Evolutionary conservation across 2,329 filamentous ascomycete genomes (phyloP).

Genomic region (Pyrenophora tritici-repentis): DNA sequence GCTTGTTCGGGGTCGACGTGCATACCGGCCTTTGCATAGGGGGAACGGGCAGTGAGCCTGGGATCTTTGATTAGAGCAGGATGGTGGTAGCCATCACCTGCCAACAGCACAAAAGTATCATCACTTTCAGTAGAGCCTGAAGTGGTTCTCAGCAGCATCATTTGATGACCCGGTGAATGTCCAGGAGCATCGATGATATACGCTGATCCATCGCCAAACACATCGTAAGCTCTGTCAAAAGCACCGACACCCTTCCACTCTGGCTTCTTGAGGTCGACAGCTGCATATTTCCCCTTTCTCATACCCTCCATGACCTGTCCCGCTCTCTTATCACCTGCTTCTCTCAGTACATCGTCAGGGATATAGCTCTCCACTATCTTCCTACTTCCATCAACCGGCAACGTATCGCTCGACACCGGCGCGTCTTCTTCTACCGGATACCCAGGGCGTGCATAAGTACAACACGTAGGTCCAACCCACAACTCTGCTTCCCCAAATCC

Average conservation of each 20-base stretch:
- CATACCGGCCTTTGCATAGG: slow-evolving; percentile 35
- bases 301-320: slow-evolving; percentile 32
- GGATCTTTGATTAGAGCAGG: slow-evolving; percentile 35
- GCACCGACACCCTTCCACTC: slow-evolving; percentile 47
- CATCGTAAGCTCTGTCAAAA: slow-evolving; percentile 54
- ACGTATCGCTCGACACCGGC: slow-evolving; percentile 47
- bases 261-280: slow-evolving; percentile 30
- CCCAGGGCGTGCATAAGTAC: slow-evolving; percentile 39
- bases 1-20: slow-evolving; percentile 36
- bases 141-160: slow-evolving; percentile 38
- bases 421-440: slow-evolving; percentile 32
- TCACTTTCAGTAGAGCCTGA: slow-evolving; percentile 4
- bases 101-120: slow-evolving; percentile 37
- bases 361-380: slow-evolving; percentile 48
- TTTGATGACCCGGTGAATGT: slow-evolving; percentile 59
- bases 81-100: slow-evolving; percentile 43
- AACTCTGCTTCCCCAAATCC: slow-evolving; percentile 46
- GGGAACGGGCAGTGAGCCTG: slow-evolving; percentile 33
- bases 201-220: slow-evolving; percentile 56
- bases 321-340: slow-evolving; percentile 29
- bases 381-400: slow-evolving; percentile 50
- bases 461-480: slow-evolving; percentile 46
- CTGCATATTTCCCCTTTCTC: slow-evolving; percentile 34
- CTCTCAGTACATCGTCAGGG: slow-evolving; percentile 34
- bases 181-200: slow-evolving; percentile 59